A percentile compares a stretch with the other conserved stretches of the same genome.
phyloP scores from a whole-genome alignment of 352 stramenopile species.

The Elongisporangium anandrum region DNA sequence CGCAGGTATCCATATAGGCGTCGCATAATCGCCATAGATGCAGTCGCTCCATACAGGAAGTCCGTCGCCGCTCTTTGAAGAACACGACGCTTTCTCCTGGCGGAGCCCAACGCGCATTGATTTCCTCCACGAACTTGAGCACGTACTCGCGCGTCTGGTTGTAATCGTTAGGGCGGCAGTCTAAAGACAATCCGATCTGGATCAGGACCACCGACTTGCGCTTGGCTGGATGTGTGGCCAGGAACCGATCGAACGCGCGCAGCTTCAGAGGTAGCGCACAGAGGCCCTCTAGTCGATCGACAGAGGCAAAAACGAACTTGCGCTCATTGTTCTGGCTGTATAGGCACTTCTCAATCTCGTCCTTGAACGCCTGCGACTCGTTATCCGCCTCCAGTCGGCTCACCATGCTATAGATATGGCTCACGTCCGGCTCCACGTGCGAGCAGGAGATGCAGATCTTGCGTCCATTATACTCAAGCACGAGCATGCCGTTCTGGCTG shows the following conservation, averaged over 20 bases:
- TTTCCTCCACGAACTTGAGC: slow-evolving; percentile 83
- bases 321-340: slow-evolving; percentile 20
- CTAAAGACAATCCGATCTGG: slow-evolving; percentile 67
- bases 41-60: slow-evolving; percentile 62
- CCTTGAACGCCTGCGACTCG: slow-evolving; percentile 18
- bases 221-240: slow-evolving; percentile 82
- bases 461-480: slow-evolving; percentile 96
- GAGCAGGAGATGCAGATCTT: slow-evolving; percentile 95
- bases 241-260: slow-evolving; percentile 93
- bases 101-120: slow-evolving; percentile 85
- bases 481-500: slow-evolving; percentile 81
- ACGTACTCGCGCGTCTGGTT: slow-evolving; percentile 90
- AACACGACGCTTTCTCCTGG: slow-evolving; percentile 56
- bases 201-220: slow-evolving; percentile 66
- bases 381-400: slow-evolving; percentile 44
- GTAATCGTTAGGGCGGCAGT: slow-evolving; percentile 91
- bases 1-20: slow-evolving; percentile 63
- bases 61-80: slow-evolving; percentile 67
- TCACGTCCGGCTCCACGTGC: slow-evolving; percentile 94
- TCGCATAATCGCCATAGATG: slow-evolving; percentile 67
- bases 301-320: slow-evolving; percentile 82
- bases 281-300: slow-evolving; percentile 94
- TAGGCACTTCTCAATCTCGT: slow-evolving; percentile 34
- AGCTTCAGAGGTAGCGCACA: slow-evolving; percentile 97
- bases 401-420: slow-evolving; percentile 60